These are phyloP conservation scores for Vanrija pseudolonga DNA, from an alignment of 1,284 basidiomycete species.

Conservation along the genomic window DNA sequence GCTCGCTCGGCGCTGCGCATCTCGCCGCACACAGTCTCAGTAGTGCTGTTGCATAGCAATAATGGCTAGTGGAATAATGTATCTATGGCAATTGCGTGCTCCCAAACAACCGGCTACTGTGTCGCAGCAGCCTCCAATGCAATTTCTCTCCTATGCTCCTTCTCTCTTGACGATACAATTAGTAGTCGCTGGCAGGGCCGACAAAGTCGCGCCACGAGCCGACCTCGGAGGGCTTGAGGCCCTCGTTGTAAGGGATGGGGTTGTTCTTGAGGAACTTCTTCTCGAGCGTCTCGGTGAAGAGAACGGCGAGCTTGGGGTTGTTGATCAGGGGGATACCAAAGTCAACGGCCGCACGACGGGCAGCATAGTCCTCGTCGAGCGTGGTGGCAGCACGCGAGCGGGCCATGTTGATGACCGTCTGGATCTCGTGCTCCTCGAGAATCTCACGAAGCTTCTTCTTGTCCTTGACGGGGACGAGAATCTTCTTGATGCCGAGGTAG, in stretches of 20 bases:
- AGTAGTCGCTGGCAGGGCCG: constrained; percentile 49
- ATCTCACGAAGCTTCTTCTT: constrained; percentile 85
- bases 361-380: constrained; percentile 94
- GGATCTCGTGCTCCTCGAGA: constrained; percentile 86
- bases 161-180: background rate
- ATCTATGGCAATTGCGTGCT: constrained; percentile 7
- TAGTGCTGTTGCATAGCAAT: constrained; percentile 13
- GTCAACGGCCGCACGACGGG: constrained; percentile 84
- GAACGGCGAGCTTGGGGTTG: constrained; percentile 79
- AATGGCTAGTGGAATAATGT: constrained; percentile 1
- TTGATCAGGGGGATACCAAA: constrained; percentile 81
- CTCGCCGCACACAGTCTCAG: background rate
- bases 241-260: constrained; percentile 78
- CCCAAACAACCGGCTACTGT: background rate
- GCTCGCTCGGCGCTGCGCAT: background rate
- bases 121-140: too few relatives aligned
- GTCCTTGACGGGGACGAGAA: constrained; percentile 95
- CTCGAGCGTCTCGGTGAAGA: constrained; percentile 86
- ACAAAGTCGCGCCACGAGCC: constrained; percentile 86
- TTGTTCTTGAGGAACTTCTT: constrained; percentile 84
- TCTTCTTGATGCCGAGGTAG: constrained; percentile 71
- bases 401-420: constrained; percentile 92
- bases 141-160: too few relatives aligned
- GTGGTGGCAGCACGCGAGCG: constrained; percentile 71
- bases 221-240: constrained; percentile 88